Conservation (phyloP, 2,329 filamentous ascomycete genomes). For the Colletotrichum sojae region DNA sequence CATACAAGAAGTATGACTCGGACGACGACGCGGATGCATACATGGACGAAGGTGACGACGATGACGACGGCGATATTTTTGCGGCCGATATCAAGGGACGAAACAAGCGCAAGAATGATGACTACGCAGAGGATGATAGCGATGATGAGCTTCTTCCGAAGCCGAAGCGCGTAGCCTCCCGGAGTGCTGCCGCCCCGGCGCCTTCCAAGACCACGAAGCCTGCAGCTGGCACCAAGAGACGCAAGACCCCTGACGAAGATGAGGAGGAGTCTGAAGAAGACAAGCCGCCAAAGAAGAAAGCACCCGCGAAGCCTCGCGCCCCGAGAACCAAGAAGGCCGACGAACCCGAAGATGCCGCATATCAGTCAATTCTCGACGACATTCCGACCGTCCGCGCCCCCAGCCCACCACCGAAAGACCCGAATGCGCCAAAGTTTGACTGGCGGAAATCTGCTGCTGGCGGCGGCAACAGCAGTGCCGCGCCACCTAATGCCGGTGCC, state of each 20-base stretch:
- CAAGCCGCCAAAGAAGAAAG: slow-evolving; percentile 72
- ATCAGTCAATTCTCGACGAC: slow-evolving; percentile 88
- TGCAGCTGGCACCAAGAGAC: slow-evolving; percentile 62
- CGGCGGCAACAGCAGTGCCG: slow-evolving; percentile 71
- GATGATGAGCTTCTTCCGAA: slow-evolving; percentile 78
- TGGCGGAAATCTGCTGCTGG: slow-evolving; percentile 75
- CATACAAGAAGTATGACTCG: slow-evolving; percentile 56
- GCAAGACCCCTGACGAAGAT: slow-evolving; percentile 70
- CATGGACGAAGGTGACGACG: slow-evolving; percentile 77
- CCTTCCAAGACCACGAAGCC: slow-evolving; percentile 49
- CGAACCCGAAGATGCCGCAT: slow-evolving; percentile 75
- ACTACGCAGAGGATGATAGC: slow-evolving; percentile 80
- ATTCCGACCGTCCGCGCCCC: slow-evolving; percentile 88
- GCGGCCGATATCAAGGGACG: slow-evolving; percentile 77
- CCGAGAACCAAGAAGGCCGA: slow-evolving; percentile 76
- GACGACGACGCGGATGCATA: slow-evolving; percentile 71
- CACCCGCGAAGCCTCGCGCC: slow-evolving; percentile 71
- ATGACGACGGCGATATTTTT: slow-evolving; percentile 88
- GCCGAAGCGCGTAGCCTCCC: slow-evolving; percentile 69
- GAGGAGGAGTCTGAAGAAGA: slow-evolving; percentile 71
- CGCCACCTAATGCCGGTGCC: slow-evolving; percentile 73
- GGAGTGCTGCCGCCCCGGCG: slow-evolving; percentile 41
- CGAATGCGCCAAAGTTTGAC: slow-evolving; percentile 80
- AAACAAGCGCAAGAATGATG: slow-evolving; percentile 79
- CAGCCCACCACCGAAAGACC: slow-evolving; percentile 82